Conservation (phyloP, 257 asterid genomes). For the Nemophila menziesii region DNA sequence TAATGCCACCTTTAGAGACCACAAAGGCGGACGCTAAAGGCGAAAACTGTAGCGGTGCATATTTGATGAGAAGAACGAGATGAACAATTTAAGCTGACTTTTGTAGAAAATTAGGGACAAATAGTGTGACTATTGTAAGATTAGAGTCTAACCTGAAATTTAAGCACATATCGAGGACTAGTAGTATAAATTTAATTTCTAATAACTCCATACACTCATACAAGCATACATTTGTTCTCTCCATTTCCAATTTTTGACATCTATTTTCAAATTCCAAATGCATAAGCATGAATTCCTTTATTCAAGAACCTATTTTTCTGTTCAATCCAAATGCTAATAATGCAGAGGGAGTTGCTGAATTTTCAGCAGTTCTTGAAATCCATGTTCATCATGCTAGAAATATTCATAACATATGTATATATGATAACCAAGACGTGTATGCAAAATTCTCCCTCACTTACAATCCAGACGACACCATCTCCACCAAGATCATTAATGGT, state of each 20-base stretch:
- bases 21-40: too few species aligned
- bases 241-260: too few species aligned
- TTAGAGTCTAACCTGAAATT: too few species aligned
- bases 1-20: too few species aligned
- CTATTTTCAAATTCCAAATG: background rate
- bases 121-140: too few species aligned
- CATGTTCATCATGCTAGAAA: constrained; percentile 57
- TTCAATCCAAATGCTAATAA: background rate
- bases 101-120: too few species aligned
- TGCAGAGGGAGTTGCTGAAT: constrained; percentile 3
- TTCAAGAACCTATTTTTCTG: background rate
- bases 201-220: background rate
- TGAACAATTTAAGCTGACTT: too few species aligned
- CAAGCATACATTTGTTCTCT: too few species aligned
- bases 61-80: too few species aligned
- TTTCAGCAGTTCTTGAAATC: constrained; percentile 37
- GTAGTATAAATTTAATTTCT: too few species aligned
- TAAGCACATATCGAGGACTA: too few species aligned
- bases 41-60: too few species aligned
- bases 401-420: constrained; percentile 66
- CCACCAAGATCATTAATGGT: constrained; percentile 34
- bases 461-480: constrained; percentile 39
- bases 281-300: background rate
- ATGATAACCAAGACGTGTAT: constrained; percentile 56
- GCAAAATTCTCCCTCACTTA: constrained; percentile 65